Evolutionary conservation across 2,329 filamentous ascomycete species (phyloP), one percentile per base, ranked within the genome.

Genomic region (Phaeosphaeria sp.): DNA sequence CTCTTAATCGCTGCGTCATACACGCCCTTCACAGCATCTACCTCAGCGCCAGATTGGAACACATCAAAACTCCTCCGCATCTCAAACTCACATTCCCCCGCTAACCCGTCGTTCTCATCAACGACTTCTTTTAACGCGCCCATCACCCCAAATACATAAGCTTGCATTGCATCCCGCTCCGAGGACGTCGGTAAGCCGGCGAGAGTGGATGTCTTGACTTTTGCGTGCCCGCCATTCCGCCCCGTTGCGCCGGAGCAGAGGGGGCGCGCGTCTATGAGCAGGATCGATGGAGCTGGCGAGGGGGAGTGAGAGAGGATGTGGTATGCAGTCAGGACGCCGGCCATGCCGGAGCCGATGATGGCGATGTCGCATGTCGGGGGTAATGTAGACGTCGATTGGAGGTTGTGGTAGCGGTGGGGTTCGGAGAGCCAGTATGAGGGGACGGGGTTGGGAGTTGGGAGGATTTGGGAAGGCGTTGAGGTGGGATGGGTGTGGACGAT

Each of bases 161-260:
- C 39, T 11, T 65, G 50, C 22, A 70, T 21, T 46, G 63, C 53
- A 36, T 56, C 51, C 7, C 55, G 49, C 21, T 48, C 49, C n/a
- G n/a, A n/a, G n/a, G n/a, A n/a, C n/a, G n/a, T n/a, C n/a, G n/a
- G n/a, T n/a, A n/a, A n/a, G n/a, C 40, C 39, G 2, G 69, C 61
- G 2, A 78, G 69, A 40, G 73, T 77, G 6, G 75, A 74, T 1
- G 84, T 84, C 47, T 80, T 79, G 2, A 75, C 73, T 15, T 78
- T 75, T n/a, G 82, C 82, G 36, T 82, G 79, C 6, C 78, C 79
- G 49, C 79, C 69, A 44, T 73, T 74, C 1, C 71, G 56, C 1
- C 57, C 66, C 2, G 69, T 74, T 0, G 68, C 68, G 4, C 69
- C 69, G 5, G 63, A 66, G 44, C 69, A 73, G 0, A 71, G 49